phyloP scores from a whole-genome alignment of 2,329 filamentous ascomycete genomes.

The Aspergillus sp. region DNA sequence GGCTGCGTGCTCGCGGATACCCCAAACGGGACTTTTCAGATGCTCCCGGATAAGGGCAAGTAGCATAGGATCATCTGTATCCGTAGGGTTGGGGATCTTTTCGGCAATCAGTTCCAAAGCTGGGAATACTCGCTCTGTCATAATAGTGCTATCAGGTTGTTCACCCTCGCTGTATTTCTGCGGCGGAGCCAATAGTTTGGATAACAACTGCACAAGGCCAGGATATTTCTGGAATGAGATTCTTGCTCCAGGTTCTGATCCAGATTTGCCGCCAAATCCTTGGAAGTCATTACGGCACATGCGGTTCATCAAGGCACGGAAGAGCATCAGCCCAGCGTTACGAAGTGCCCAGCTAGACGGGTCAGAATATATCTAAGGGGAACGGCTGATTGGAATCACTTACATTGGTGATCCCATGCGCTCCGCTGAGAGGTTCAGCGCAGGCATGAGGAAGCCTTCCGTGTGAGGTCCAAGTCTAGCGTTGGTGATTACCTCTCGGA shows the following conservation, averaged over 20 bases:
- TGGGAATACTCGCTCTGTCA: slow-evolving; percentile 46
- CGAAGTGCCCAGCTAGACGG: slow-evolving; percentile 77
- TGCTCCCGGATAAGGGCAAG: slow-evolving; percentile 36
- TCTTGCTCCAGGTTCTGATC: slow-evolving; percentile 43
- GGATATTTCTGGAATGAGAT: slow-evolving; percentile 44
- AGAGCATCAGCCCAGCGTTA: slow-evolving; percentile 87
- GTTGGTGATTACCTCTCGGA: slow-evolving; percentile 88
- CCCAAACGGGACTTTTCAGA: slow-evolving; percentile 46
- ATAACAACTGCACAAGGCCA: slow-evolving; percentile 38
- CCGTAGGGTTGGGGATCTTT: slow-evolving; percentile 38
- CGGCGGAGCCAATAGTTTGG: slow-evolving; percentile 32
- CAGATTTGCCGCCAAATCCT: slow-evolving; percentile 48
- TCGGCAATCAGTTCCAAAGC: slow-evolving; percentile 48
- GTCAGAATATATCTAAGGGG: slow-evolving; percentile 16
- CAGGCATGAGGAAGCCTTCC: slow-evolving; percentile 70
- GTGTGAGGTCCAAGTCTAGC: slow-evolving; percentile 71
- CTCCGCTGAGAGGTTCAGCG: slow-evolving; percentile 75
- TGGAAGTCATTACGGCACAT: slow-evolving; percentile 49
- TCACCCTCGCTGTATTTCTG: slow-evolving; percentile 16
- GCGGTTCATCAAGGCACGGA: slow-evolving; percentile 78
- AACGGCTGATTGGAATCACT: slow-evolving; percentile 24
- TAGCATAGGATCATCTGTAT: slow-evolving; percentile 34
- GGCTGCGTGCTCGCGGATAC: slow-evolving; percentile 48
- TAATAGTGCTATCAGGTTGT: slow-evolving; percentile 31
- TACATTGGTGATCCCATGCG: slow-evolving; percentile 77